These are phyloP conservation scores for Sutorius eximius DNA, from an alignment of 1,284 basidiomycete species.

Conservation along the genomic window DNA sequence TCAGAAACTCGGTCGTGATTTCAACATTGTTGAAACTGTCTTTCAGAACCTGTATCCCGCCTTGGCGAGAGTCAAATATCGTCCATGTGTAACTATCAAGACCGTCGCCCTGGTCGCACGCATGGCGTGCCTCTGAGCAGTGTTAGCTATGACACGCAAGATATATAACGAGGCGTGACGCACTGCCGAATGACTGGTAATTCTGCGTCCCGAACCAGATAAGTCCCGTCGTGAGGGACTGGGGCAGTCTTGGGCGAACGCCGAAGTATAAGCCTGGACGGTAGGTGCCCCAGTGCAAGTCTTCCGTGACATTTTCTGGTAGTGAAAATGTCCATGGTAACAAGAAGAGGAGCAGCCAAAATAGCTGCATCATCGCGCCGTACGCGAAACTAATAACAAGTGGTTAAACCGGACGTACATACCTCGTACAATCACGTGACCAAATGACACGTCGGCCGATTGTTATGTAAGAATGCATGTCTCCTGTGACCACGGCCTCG, in stretches of 20 bases:
- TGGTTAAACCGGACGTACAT: neutral
- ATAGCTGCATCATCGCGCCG: slow-evolving; percentile 19
- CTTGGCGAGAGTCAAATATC: slow-evolving; percentile 81
- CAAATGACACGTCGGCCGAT: no score
- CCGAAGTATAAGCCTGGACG: slow-evolving; percentile 94
- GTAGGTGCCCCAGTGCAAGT: slow-evolving; percentile 88
- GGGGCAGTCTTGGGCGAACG: slow-evolving; percentile 77
- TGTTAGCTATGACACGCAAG: slow-evolving; percentile 3
- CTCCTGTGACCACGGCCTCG: no score
- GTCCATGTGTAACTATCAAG: slow-evolving; percentile 85
- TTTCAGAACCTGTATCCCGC: slow-evolving; percentile 81
- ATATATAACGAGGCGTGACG: slow-evolving; percentile 31
- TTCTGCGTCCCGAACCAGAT: slow-evolving; percentile 90
- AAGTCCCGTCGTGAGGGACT: slow-evolving; percentile 87
- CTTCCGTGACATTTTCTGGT: slow-evolving; percentile 49
- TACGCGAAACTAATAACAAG: neutral
- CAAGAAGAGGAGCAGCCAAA: slow-evolving; percentile 33
- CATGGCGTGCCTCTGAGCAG: slow-evolving; percentile 71
- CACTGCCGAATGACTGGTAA: slow-evolving; percentile 68
- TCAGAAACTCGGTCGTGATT: slow-evolving; percentile 83
- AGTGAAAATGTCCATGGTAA: slow-evolving; percentile 21
- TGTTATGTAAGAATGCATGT: no score
- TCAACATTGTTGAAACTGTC: slow-evolving; percentile 83
- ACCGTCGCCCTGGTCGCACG: slow-evolving; percentile 87
- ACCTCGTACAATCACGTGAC: slow-evolving; percentile 10